These are phyloP conservation scores for Lobosporangium transversale DNA, from an alignment of 192 early-diverging fungal genomes.

Conservation along the genomic window DNA sequence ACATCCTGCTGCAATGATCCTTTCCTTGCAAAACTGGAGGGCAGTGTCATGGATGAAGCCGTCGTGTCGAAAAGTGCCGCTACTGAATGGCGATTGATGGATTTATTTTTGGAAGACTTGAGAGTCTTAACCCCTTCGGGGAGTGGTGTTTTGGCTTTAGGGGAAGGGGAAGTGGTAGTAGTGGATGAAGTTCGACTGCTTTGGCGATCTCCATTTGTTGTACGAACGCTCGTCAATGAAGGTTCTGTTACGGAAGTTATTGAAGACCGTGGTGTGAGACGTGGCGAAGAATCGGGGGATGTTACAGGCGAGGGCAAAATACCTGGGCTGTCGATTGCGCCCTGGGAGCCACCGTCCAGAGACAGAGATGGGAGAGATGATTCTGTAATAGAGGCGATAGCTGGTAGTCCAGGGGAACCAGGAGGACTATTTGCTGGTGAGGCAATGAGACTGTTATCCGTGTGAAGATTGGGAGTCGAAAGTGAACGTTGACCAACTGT, in stretches of 20 bases:
- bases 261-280: constrained; percentile 11
- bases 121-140: constrained; percentile 20
- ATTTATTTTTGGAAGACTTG: constrained; percentile 38
- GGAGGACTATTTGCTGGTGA: constrained; percentile 45
- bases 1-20: constrained; percentile 38
- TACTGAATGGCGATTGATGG: constrained; percentile 35
- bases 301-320: constrained; percentile 15
- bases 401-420: constrained; percentile 22
- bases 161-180: not conserved
- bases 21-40: constrained; percentile 46
- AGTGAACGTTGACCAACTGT: constrained; percentile 22
- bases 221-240: not conserved
- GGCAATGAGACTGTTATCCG: constrained; percentile 16
- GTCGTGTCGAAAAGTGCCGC: constrained; percentile 29
- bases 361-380: constrained; percentile 1
- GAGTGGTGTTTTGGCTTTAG: constrained; percentile 13
- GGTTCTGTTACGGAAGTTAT: constrained; percentile 7
- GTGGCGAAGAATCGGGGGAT: constrained; percentile 30
- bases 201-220: constrained; percentile 12
- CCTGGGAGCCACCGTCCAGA: not conserved
- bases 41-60: constrained; percentile 32
- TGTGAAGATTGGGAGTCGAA: constrained; percentile 47
- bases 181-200: not conserved
- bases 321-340: not conserved
- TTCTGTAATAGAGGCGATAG: constrained; percentile 8